Conservation (phyloP, 176 grass and related monocot species). For the Neostapfia colusana region DNA sequence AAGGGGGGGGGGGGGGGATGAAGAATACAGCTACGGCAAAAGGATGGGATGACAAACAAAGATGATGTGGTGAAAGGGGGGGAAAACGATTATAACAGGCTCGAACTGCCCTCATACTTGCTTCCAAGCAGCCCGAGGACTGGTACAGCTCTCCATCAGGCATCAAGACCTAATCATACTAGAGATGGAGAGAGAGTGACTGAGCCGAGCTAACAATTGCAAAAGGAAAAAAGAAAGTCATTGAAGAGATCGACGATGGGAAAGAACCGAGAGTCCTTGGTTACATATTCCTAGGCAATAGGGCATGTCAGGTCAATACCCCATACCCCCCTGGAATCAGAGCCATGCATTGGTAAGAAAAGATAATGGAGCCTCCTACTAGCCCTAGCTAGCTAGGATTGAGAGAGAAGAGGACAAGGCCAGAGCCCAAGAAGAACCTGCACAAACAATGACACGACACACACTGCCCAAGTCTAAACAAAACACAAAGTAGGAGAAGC, state of each 20-base stretch:
- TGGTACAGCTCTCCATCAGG: background rate
- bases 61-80: conserved; percentile 22
- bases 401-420: conserved; percentile 57
- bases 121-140: background rate
- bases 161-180: conserved; percentile 9
- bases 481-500: background rate
- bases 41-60: conserved; percentile 21
- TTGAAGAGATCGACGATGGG: conserved; percentile 45
- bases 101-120: conserved; percentile 16
- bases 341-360: conserved; percentile 83
- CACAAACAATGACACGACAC: conserved; percentile 29
- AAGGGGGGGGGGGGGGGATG: no score
- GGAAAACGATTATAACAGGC: conserved; percentile 9
- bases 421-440: conserved; percentile 59
- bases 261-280: conserved; percentile 58
- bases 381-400: conserved; percentile 19
- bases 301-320: conserved; percentile 84
- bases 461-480: background rate
- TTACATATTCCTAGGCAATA: conserved; percentile 83
- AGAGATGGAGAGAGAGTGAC: background rate
- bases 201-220: conserved; percentile 30
- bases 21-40: conserved; percentile 24
- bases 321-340: conserved; percentile 73
- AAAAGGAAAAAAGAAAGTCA: conserved; percentile 28
- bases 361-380: conserved; percentile 45